Evolutionary conservation across 345 rosid genomes (phyloP), one percentile per base, ranked within the genome.

Genomic region (Eucalyptus caleyi): DNA sequence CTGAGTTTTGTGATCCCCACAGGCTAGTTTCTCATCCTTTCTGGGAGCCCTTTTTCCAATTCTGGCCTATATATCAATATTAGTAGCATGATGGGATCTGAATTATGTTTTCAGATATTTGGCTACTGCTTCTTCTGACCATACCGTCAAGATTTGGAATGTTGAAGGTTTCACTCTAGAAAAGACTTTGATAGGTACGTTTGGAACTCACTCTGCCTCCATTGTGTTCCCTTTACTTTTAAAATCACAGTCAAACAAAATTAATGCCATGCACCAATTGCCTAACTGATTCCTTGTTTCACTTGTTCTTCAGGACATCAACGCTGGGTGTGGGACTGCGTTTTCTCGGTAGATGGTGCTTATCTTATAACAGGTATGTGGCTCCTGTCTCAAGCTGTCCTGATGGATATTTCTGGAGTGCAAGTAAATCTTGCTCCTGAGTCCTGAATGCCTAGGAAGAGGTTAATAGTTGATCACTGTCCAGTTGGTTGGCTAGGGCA

Each of bases 321-420:
- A 80, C 97, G 98, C 86, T 98, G 99, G 99, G 99, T 98, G 3
- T 97, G 99, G 99, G 99, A 98, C 92, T 97, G 99, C 50, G 99
- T 97, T 92, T 98, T 98, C 93, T 98, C 99, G 9, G 99, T 97
- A 27, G 99, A 98, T 89, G 99, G 99, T 88, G 99, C 99, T 86
- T 98, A 94, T 93, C 96, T 97, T 83, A 96, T 98, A 77, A 97
- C 99, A 93, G 98, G 99, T 97, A 89, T 34, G 69, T 86, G 30
- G 62, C 88, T 77, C 5, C 23, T 37, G 62, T 26, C 59, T 53
- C 11, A 34, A 27, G 16, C 86, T 50, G 47, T 87, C 30, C 45
- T n/a, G 30, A 26, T 47, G 72, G 54, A 27, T 72, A 72, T 88
- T 51, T 56, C 88, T 51, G 45, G 56, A 50, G 62, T 4, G 62